Evolutionary conservation across 768 basidiomycete genomes (phyloP), one percentile per base, ranked within the genome.

Genomic region (Pleurotus djamor): DNA sequence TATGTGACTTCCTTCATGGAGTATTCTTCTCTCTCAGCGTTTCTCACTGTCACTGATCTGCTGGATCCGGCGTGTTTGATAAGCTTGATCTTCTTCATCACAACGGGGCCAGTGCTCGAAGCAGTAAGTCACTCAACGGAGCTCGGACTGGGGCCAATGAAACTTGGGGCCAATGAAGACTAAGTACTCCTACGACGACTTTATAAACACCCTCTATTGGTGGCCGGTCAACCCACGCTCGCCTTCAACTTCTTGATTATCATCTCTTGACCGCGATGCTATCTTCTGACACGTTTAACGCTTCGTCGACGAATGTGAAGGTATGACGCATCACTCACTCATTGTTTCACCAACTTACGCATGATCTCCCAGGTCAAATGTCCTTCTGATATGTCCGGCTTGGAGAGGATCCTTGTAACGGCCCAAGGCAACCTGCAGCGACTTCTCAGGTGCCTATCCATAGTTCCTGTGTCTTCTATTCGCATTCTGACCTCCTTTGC

Each of bases 401-500:
- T 89, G n/a, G 88, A 90, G 69, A 80, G 88, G 21, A 82, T 90
- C 54, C 82, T 85, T 54, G 77, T 89, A 28, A 82, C 86, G 34
- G 82, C 87, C 0, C 86, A 86, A 63, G 88, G 88, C 3, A 87
- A 89, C 67, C 69, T 91, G 5, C 88, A 90, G 68, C 78, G 87
- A 21, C 72, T 87, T n/a, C 71, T 89, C 21, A 89, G 88, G 88
- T 86, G 66, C 59, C n/a, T 5, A 34, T 59, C 65, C 57, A 57
- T 43, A 17, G 38, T 8, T 13, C 28, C 21, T 33, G 16, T 49
- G n/a, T 16, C 5, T 38, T 33, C 14, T 7, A 28, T 3, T 32
- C 35, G 21, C 28, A 14, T 41, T 17, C 37, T 52, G 61, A 21
- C 47, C n/a, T 28, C 21, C 21, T 7, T 5, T 41, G 38, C 6